Percentiles rank a stretch among this genome's conserved stretches.
Evolutionary conservation across 2,329 filamentous ascomycete species (phyloP).

Genomic region (Fusarium piperis): DNA sequence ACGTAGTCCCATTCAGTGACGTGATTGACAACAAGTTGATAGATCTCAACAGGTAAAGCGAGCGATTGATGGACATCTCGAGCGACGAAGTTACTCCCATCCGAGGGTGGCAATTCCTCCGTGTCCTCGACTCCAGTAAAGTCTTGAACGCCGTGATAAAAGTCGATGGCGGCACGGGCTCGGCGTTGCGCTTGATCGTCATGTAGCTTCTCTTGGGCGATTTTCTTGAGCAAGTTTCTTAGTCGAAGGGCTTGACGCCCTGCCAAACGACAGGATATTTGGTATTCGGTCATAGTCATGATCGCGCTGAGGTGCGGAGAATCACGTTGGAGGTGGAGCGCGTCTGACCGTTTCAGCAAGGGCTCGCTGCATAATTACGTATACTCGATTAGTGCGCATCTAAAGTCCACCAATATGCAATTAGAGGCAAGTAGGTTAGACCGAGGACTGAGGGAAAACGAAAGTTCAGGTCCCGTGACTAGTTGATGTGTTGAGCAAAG

Average conservation of each 20-base stretch:
- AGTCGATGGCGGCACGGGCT: not conserved
- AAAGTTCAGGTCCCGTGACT: not conserved
- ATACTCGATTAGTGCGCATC: not conserved
- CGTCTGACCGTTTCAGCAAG: not conserved
- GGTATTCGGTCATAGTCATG: not conserved
- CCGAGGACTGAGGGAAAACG: not conserved
- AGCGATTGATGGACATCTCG: accelerated
- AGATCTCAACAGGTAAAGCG: conserved; percentile 10
- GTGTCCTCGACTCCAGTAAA: not conserved
- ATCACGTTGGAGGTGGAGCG: not conserved
- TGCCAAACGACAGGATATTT: not conserved
- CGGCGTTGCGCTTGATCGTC: conserved; percentile 8
- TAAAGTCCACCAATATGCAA: not conserved
- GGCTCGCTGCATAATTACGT: not conserved
- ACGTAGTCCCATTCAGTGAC: not conserved
- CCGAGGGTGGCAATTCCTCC: not conserved
- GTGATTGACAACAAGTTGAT: not conserved
- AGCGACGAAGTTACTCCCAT: not conserved
- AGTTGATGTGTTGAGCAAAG: not conserved
- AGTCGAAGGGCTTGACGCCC: not conserved
- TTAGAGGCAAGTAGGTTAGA: not conserved
- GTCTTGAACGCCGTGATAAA: not conserved
- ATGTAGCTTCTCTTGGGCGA: not conserved
- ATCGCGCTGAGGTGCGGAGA: not conserved
- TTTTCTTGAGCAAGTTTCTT: not conserved